Evolutionary conservation across 129 eudicot genomes (phyloP), one percentile per base, ranked within the genome.

Genomic region (Flaveria ramosissima): DNA sequence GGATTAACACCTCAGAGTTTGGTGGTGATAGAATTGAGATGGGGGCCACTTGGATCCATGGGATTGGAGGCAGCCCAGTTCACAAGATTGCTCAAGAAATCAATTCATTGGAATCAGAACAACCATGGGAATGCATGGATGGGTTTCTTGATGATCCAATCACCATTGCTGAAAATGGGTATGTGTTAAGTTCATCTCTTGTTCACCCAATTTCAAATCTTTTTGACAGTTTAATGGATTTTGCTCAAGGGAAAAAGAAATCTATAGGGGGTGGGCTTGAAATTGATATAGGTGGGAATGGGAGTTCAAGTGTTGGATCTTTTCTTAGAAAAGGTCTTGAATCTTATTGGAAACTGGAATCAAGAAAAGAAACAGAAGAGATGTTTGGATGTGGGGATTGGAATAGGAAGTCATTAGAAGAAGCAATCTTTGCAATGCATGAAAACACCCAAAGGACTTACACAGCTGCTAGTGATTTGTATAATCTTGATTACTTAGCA

Each of bases 11-110:
- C n/a, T 74, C 89, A 7, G 96, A 88, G 84, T 90, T 93, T 74
- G 84, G 89, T 77, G 98, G 98, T 61, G 92, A 90, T 64, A 77
- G 88, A 78, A 84, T 93, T 76, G 98, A 93, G 88, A 83, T 86
- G 86, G 98, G 98, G 4, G 98, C 98, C 45, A 93, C 98, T 7
- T 93, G 98, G 98, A 93, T 93, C 90, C 98, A 93, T 83, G 98
- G 98, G 7, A 93, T 90, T 78, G 82, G 71, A 6, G 92, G 94
- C n/a, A 93, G 98, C 78, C 98, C 98, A 43, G 60, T 93, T 81
- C 74, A 90, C 84, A 83, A 88, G 63, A 93, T 93, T 70, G 97
- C 97, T 72, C 85, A 83, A 73, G 89, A 93, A 42, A 83, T 73
- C 57, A 72, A 74, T 9, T 84, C 90, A 7, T 82, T 93, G 26